Evolutionary conservation across 2,329 filamentous ascomycete species (phyloP), one percentile per base, ranked within the genome.

Genomic region (Thielaviopsis punctulata): DNA sequence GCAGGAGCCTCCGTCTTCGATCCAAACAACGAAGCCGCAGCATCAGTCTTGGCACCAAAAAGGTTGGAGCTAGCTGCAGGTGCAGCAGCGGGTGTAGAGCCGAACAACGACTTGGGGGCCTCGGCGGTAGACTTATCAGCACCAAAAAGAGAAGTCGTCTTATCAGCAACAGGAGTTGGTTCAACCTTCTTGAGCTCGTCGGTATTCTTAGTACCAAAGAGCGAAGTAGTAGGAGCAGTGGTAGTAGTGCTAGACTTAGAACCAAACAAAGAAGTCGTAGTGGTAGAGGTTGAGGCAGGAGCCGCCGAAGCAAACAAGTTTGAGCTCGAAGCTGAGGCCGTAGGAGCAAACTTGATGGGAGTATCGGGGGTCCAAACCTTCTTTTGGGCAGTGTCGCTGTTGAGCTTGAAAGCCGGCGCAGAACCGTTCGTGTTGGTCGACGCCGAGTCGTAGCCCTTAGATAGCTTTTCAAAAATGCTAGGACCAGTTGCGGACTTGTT

Each of bases 401-500:
- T 49, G 24, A 46, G 25, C 36, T 52, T 52, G 5, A 43, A 36
- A 23, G n/a, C 44, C 24, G 46, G 44, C 25, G 41, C 51, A 4
- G 66, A 64, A 46, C 70, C 67, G 60, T 65, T 67, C 15, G 68
- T 60, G 23, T 72, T 68, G 2, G 76, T 61, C 15, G 72, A 70
- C 53, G 77, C 68, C 1, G 73, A 73, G 55, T 74, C 68, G 18
- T 60, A 65, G 46, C 67, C 71, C 61, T 69, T 73, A 4, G 68
- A 72, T 7, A 79, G 68, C 30, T 76, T 72, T 39, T 77, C 75
- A 57, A 78, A 78, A 13, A 79, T 60, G 60, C 75, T 77, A 12
- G 52, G 45, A 18, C 43, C 33, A 19, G 19, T 30, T 21, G 45
- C 27, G 10, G 41, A 22, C 13, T 45, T 48, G n/a, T 41, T 45